Base-by-base conservation (phyloP, 2,329 filamentous ascomycete species). In the Colletotrichum abscissum region DNA sequence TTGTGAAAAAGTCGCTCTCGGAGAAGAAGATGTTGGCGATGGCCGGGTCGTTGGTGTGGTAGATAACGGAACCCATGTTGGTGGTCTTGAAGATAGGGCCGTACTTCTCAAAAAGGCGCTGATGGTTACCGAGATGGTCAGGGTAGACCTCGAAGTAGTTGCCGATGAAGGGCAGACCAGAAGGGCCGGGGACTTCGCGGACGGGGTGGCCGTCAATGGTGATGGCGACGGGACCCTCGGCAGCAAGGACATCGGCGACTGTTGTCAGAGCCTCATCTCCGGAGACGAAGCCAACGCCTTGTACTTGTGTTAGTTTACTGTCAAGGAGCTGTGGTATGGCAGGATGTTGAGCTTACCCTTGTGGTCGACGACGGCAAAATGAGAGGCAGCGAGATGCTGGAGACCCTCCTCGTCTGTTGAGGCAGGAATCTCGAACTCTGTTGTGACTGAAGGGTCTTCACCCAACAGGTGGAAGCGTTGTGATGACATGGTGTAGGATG, bases 101-200 rank as follows among this genome's bases (percentile, higher is more conserved):
- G 72, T 88, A 89, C 49, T 84, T 83, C 1, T 86, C 84, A 64
- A 90, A 90, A 1, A 90, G 80, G 0, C 88, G 83, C 58, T 89
- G 84, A 69, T 89, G 86, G 78, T 90, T 90, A 3, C 89, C 88
- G 1, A 91, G 82, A 72, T 89, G 88, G 74, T 91, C 89, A 0
- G 89, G 89, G 76, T 85, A 91, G 11, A 90, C 79, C 72, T 90
- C 87, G 57, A 87, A 86, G 79, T 85, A 88, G 75, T 86, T 89
- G 24, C 89, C 89, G 3, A 90, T 79, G n/a, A 85, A 81, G 2
- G 86, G 86, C 1, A 87, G 79, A 5, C 83, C 85, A 22, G 78
- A 80, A 5, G 88, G 87, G 0, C 89, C 88, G 2, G 87, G 89
- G 8, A 90, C 79, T 2, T 86, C 81, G 1, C 85, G 86, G 7